A percentile compares a stretch with the other conserved stretches of the same genome.
Conservation (phyloP, 2,329 filamentous ascomycete genomes). For the Arthroderma uncinatum region DNA sequence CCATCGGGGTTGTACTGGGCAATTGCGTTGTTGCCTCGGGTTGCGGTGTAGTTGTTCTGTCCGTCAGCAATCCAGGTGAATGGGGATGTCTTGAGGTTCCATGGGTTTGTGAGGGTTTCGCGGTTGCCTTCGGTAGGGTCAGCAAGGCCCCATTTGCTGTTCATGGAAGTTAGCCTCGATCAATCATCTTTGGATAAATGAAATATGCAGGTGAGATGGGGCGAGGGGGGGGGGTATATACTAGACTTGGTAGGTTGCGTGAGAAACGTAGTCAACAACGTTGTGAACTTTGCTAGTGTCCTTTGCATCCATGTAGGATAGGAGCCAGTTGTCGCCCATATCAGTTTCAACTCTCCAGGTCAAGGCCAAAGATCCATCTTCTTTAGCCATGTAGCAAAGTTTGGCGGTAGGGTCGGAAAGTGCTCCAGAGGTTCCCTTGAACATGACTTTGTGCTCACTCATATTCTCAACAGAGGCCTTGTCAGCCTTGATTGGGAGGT, state of each 20-base stretch:
- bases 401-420: constrained; percentile 11
- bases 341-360: constrained; percentile 14
- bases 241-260: constrained; percentile 13
- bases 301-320: constrained; percentile 13
- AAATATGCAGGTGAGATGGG: neutral
- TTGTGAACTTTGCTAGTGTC: constrained; percentile 9
- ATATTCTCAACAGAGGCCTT: constrained; percentile 7
- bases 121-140: constrained; percentile 12
- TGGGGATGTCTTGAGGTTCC: constrained; percentile 7
- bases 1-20: constrained; percentile 12
- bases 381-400: constrained; percentile 12
- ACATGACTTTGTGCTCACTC: constrained; percentile 10
- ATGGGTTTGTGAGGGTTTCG: constrained; percentile 8
- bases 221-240: neutral
- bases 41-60: constrained; percentile 7
- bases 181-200: neutral
- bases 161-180: neutral
- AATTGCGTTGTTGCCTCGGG: constrained; percentile 13
- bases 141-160: constrained; percentile 10
- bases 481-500: constrained; percentile 10
- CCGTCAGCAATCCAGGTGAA: constrained; percentile 12
- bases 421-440: constrained; percentile 13
- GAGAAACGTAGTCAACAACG: constrained; percentile 12
- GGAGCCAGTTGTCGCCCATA: constrained; percentile 14
- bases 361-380: constrained; percentile 10